These are phyloP conservation scores for Coemansia nantahalensis DNA, from an alignment of 192 early-diverging fungal genomes.

Conservation along the genomic window DNA sequence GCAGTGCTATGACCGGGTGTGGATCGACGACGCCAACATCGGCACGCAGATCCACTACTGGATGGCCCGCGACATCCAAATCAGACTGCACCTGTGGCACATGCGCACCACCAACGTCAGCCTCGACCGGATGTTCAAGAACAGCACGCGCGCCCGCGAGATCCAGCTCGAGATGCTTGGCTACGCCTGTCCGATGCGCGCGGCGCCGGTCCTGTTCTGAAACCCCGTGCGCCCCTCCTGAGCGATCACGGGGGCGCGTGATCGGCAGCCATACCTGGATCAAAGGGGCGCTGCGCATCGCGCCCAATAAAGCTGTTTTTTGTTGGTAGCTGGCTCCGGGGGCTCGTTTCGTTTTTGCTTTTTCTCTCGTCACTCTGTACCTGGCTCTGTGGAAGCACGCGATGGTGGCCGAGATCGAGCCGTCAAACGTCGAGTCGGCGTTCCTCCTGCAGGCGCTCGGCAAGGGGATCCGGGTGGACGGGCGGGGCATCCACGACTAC, in stretches of 20 bases:
- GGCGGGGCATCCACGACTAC: slow-evolving; percentile 73
- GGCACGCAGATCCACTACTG: slow-evolving; percentile 45
- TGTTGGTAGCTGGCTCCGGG: no score
- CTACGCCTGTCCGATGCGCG: slow-evolving; percentile 43
- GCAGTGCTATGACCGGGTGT: slow-evolving; percentile 44
- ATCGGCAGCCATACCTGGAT: no score
- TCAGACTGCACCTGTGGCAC: slow-evolving; percentile 46
- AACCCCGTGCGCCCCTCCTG: no score
- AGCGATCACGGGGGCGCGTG: no score
- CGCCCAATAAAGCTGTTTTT: slow-evolving; percentile 1
- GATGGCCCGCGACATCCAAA: slow-evolving; percentile 47
- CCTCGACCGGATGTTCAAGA: slow-evolving; percentile 21
- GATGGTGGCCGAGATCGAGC: slow-evolving; percentile 50
- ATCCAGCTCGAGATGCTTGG: slow-evolving; percentile 49
- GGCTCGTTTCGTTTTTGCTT: no score
- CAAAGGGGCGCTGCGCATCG: no score
- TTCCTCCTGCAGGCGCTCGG: slow-evolving; percentile 72
- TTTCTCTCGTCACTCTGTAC: no score
- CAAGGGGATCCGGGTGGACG: slow-evolving; percentile 73
- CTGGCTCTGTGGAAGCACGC: no score
- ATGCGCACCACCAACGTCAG: slow-evolving; percentile 20
- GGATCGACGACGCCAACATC: slow-evolving; percentile 47
- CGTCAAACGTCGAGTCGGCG: slow-evolving; percentile 71
- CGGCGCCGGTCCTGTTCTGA: slow-evolving; percentile 12
- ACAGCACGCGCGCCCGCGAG: slow-evolving; percentile 31